Evolutionary conservation across 2,329 filamentous ascomycete genomes (phyloP), one percentile per base, ranked within the genome.

Genomic region (Xylaria hypoxylon): DNA sequence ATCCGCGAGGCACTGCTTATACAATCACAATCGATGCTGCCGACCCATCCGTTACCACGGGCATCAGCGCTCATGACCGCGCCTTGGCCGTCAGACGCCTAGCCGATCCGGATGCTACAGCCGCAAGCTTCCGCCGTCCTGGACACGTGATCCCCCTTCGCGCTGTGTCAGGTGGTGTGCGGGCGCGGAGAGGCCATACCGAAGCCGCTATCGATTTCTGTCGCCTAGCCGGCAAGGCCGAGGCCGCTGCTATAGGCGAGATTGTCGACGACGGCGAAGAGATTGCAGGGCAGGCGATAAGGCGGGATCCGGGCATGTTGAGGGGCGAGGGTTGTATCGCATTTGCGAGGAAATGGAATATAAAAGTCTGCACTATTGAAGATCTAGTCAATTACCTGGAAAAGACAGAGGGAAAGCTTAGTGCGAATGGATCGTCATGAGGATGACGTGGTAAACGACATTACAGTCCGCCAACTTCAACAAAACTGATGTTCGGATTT

Each of bases 351-450:
- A 89, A 86, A 80, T 98, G 92, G 89, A 94, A 94, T 4, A 83
- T 99, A 73, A 96, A 92, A 83, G 93, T 97, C 65, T 97, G 94
- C 81, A 98, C 96, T 33, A 98, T 99, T 81, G 94, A 95, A 77
- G 94, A 95, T 80, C 80, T 99, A 80, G 90, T 95, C 31, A 84
- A 83, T 64, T 92, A 96, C 78, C 82, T 97, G 65, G 91, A 96
- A 79, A 90, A 89, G 83, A 89, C 85, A 44, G 90, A 94, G 81
- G 90, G 89, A 42, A 87, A 87, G 78, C 76, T 86, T 13, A 78
- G 77, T 56, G 68, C 79, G 26, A 86, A 85, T 63, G 83, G 82
- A n/a, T 58, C 50, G 24, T 45, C 63, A 33, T 71, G 60, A 70
- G 50, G 6, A 53, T n/a, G 33, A n/a, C 28, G n/a, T 24, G 19